Evolutionary conservation across 306 rosid genomes (phyloP).

Genomic region (Cercis canadensis): DNA sequence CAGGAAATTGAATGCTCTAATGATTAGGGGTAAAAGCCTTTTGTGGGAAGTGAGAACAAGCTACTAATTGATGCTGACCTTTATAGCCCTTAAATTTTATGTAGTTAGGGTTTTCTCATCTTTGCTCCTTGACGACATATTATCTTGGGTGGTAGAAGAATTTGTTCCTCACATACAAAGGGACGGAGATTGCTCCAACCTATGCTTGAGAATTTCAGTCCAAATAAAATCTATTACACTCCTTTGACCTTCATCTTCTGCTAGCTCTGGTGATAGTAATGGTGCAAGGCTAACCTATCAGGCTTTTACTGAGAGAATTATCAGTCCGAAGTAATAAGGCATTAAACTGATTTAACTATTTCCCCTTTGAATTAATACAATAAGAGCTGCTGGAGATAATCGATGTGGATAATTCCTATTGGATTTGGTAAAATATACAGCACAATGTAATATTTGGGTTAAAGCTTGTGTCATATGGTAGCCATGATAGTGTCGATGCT

Average conservation of each 20-base stretch:
- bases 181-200: background rate
- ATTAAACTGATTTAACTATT: conserved; percentile 1
- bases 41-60: background rate
- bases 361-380: background rate
- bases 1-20: background rate
- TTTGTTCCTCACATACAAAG: background rate
- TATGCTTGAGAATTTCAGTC: no score
- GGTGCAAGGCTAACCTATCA: background rate
- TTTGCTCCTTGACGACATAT: background rate
- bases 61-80: background rate
- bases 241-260: conserved; percentile 1
- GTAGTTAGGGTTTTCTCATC: background rate
- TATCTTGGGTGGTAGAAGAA: background rate
- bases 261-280: background rate
- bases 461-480: background rate
- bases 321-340: background rate
- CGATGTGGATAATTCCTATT: conserved; percentile 1
- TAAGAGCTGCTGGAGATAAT: background rate
- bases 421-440: background rate
- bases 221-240: no score
- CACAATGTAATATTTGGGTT: no score
- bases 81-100: background rate
- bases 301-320: background rate
- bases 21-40: background rate
- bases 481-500: background rate